Conservation (phyloP, 1,284 basidiomycete genomes). For the Testicularia cyperi region DNA sequence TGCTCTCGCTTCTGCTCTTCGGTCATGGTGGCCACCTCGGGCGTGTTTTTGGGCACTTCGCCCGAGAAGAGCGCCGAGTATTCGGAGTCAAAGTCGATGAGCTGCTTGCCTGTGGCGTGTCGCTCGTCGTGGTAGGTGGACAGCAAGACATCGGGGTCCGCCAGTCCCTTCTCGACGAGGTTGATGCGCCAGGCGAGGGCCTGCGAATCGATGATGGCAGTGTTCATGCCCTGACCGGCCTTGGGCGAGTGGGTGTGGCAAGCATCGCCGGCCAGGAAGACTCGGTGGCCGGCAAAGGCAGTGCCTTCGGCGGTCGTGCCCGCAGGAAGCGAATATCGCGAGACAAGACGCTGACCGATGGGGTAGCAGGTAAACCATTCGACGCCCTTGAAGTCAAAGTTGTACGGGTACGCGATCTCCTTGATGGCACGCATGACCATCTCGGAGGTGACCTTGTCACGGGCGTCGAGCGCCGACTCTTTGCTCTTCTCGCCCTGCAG, state of each 20-base stretch:
- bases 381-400: slow-evolving; percentile 60
- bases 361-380: slow-evolving; percentile 62
- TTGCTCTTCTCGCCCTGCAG: slow-evolving; percentile 49
- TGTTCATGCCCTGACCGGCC: slow-evolving; percentile 62
- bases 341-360: slow-evolving; percentile 49
- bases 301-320: slow-evolving; percentile 15
- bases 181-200: slow-evolving; percentile 62
- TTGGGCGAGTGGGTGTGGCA: slow-evolving; percentile 63
- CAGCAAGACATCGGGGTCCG: slow-evolving; percentile 55
- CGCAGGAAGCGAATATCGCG: slow-evolving; percentile 45
- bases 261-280: slow-evolving; percentile 62
- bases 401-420: slow-evolving; percentile 62
- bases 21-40: slow-evolving; percentile 42
- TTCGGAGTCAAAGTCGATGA: slow-evolving; percentile 61
- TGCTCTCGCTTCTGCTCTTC: slow-evolving; percentile 47
- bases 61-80: slow-evolving; percentile 61
- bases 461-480: slow-evolving; percentile 42
- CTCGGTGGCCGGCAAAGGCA: slow-evolving; percentile 46
- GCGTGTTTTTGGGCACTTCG: slow-evolving; percentile 51
- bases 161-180: slow-evolving; percentile 61
- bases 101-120: slow-evolving; percentile 60
- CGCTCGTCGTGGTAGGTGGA: slow-evolving; percentile 62
- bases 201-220: slow-evolving; percentile 62
- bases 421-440: slow-evolving; percentile 60
- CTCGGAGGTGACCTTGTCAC: slow-evolving; percentile 57